Base-by-base conservation (phyloP, 2,329 filamentous ascomycete genomes). In the Penicillium sp. region DNA sequence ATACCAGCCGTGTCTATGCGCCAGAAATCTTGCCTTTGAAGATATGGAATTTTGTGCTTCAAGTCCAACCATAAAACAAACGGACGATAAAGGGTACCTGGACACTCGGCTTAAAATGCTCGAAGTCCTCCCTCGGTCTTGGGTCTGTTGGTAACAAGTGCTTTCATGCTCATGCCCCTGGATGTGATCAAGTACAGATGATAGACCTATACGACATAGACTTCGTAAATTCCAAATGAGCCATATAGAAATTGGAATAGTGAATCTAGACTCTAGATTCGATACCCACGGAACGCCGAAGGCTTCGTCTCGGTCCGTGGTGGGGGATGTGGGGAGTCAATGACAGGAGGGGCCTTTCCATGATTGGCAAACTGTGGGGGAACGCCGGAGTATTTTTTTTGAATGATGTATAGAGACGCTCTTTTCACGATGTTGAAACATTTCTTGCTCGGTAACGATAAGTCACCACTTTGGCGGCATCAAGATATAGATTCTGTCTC, bases 41-140 rank as follows among this genome's bases (percentile, higher is more conserved):
- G 57, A 85, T 84, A 62, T 85, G 82, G 14, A 84, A 68, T 62
- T 85, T 82, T 0, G 78, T 79, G 25, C 81, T 80, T 63, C 82
- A 84, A 59, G 82, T 82, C 11, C 79, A 80, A 0, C 77, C 76
- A 50, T 81, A 75, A 9, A 71, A 69, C 38, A 83, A 55, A 53
- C n/a, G n/a, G n/a, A n/a, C 76, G 46, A 84, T 68, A 26, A 84
- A 56, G 2, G 78, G 71, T 1, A 64, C 60, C 17, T 66, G 54
- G n/a, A 82, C 61, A 17, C 61, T 65, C 3, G 80, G 81, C 9
- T 72, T 67, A 0, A 78, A 75, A 0, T 70, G 71, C 1, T 80
- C 75, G 55, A 76, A 67, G 67, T 3, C 69, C 67, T 10, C 78
- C 22, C 22, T 2, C 67, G 11, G 63, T 63, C 26, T 67, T 65